Percentiles rank a stretch among this genome's conserved stretches.
Conservation (phyloP, 768 basidiomycete genomes). For the Ramaria sp. region DNA sequence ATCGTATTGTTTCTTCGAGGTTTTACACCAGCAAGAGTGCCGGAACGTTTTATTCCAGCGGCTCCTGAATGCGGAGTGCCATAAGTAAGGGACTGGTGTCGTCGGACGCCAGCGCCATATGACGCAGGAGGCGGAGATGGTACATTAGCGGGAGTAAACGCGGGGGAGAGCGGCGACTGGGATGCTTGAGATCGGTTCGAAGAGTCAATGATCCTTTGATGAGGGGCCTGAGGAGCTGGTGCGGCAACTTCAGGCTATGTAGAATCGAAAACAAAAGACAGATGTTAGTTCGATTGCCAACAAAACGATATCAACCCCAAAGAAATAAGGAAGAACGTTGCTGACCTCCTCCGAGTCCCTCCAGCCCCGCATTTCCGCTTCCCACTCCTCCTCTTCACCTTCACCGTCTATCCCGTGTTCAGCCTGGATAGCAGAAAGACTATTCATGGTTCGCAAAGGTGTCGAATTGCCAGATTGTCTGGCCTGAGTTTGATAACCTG, state of each 20-base stretch:
- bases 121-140: conserved; percentile 59
- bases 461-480: conserved; percentile 51
- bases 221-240: conserved; percentile 21
- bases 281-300: conserved; percentile 7
- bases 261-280: conserved; percentile 15
- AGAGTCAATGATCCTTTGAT: conserved; percentile 40
- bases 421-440: conserved; percentile 66
- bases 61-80: conserved; percentile 14
- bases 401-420: conserved; percentile 67
- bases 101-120: conserved; percentile 51
- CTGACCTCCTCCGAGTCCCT: conserved; percentile 59
- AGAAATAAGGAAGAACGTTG: conserved; percentile 7
- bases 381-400: conserved; percentile 68
- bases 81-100: conserved; percentile 69
- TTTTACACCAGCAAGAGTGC: conserved; percentile 49
- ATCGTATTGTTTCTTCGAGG: conserved; percentile 18
- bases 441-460: conserved; percentile 61
- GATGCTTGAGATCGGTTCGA: conserved; percentile 29
- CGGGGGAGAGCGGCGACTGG: conserved; percentile 52
- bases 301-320: neutral
- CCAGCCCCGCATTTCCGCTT: conserved; percentile 48
- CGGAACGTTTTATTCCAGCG: conserved; percentile 59
- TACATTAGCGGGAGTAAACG: conserved; percentile 39
- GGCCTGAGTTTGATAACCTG: conserved; percentile 4
- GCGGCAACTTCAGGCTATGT: conserved; percentile 17